Base-by-base conservation (phyloP, 768 basidiomycete genomes). In the Termitomyces sp. region DNA sequence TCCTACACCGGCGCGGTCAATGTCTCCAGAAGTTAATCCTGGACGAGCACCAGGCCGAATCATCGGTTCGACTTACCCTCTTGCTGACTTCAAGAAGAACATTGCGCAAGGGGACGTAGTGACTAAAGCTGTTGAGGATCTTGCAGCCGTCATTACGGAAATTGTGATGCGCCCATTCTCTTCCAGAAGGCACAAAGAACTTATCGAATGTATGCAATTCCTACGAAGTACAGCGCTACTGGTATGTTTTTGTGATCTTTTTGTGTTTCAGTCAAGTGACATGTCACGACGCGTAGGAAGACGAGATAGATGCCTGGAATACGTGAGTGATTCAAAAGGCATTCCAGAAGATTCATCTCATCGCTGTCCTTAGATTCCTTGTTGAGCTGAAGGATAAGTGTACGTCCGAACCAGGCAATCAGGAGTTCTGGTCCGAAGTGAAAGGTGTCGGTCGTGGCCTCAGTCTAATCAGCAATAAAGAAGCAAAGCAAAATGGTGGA, bases 231-330 rank as follows among this genome's bases (percentile, higher is more conserved):
- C 82, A 4, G 88, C 85, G 26, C 68, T 91, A 61, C 78, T 78
- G 73, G 88, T 87, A 58, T 50, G 81, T 67, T 28, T 29, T 4
- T 47, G 39, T 22, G 31, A 24, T 24, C 2, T 29, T 16, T 29
- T 22, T 28, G 51, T n/a, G 39, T 13, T 50, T 9, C n/a, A 39
- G 20, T 34, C 41, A 22, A 6, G 54, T 28, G 62, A 51, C 49
- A 8, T 22, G 12, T 18, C 2, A 18, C 31, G 42, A 34, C 13
- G 15, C 51, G 4, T 28, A 91, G 84, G 88, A 92, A 72, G 89
- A 92, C 69, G 90, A 93, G 69, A 82, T 92, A 37, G 87, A 88
- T 46, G 81, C 81, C 33, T 94, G 91, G 91, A 93, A 94, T 70
- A 72, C 66, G 87, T 88, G 62, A 62, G 81, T 75, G 37, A 47